Percentiles rank a stretch among this genome's conserved stretches.
phyloP scores from a whole-genome alignment of 2,329 filamentous ascomycete genomes.

The Fusarium udum region DNA sequence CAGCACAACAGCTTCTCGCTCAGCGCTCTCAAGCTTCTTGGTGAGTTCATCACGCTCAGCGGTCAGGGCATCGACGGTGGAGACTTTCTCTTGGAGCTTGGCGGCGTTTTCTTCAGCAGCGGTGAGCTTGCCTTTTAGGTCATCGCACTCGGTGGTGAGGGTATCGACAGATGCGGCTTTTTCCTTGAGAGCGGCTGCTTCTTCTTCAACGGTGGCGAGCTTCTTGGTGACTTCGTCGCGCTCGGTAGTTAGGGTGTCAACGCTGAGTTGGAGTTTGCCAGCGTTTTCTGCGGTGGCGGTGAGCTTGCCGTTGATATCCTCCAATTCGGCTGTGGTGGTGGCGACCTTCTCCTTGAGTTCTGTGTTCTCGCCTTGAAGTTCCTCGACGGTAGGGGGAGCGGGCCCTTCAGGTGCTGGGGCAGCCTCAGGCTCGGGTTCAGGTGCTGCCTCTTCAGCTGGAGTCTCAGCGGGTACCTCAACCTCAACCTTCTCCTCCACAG shows the following conservation, averaged over 20 bases:
- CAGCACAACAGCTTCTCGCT: conserved; percentile 35
- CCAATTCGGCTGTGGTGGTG: conserved; percentile 10
- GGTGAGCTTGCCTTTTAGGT: conserved; percentile 26
- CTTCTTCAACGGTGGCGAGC: conserved; percentile 27
- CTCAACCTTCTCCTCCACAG: neutral
- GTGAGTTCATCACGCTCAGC: conserved; percentile 26
- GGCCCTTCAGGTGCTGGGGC: neutral
- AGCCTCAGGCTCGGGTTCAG: conserved; percentile 16
- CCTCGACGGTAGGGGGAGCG: neutral
- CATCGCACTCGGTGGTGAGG: conserved; percentile 29
- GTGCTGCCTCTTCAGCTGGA: conserved; percentile 1
- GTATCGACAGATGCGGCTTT: conserved; percentile 27
- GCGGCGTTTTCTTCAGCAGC: conserved; percentile 16
- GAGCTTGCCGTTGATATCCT: conserved; percentile 26
- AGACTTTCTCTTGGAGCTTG: conserved; percentile 15
- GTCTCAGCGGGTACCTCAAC: neutral
- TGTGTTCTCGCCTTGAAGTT: conserved; percentile 26
- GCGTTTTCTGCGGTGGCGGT: conserved; percentile 25
- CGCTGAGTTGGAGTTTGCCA: conserved; percentile 28
- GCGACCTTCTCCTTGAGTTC: conserved; percentile 36
- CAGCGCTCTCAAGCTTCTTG: conserved; percentile 36
- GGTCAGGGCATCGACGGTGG: conserved; percentile 15
- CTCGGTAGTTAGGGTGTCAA: conserved; percentile 17
- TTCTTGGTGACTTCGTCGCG: conserved; percentile 40
- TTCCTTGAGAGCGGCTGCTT: conserved; percentile 24